Percentiles rank a stretch among this genome's conserved stretches.
Evolutionary conservation across 805 yeast species (phyloP).

Genomic region (Candida patagonica): DNA sequence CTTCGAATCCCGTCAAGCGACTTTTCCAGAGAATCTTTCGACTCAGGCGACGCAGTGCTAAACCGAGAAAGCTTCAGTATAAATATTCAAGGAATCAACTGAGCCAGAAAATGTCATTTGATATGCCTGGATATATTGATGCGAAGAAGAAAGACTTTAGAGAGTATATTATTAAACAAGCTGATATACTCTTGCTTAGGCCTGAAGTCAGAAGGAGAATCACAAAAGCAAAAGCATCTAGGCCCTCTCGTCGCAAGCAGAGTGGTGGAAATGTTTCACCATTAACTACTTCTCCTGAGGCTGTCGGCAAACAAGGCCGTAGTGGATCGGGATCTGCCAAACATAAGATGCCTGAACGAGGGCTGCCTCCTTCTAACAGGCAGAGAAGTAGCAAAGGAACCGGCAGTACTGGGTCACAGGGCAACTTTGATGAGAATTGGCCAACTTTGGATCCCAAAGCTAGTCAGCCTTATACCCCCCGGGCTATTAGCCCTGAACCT

Average conservation of each 20-base stretch:
- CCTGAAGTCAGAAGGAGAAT: background rate
- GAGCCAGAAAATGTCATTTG: background rate
- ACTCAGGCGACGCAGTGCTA: background rate
- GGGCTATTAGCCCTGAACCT: background rate
- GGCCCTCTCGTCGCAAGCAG: background rate
- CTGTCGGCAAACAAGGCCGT: background rate
- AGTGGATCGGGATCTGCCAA: background rate
- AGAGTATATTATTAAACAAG: background rate
- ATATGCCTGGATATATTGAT: background rate
- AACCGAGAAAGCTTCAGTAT: background rate
- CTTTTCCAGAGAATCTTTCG: background rate
- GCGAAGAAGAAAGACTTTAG: background rate
- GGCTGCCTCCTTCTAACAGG: background rate
- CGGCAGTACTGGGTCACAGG: background rate
- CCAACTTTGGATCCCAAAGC: background rate
- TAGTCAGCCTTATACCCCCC: background rate
- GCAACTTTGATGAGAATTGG: too few species aligned
- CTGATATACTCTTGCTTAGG: background rate
- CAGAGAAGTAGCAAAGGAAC: background rate
- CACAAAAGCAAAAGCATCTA: background rate
- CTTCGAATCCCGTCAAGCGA: constrained; percentile 3
- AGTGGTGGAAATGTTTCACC: background rate
- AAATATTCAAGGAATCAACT: background rate
- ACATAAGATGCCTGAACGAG: background rate
- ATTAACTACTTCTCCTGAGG: background rate